Conservation (phyloP, 75 land plant genomes). For the Pinus taeda region DNA sequence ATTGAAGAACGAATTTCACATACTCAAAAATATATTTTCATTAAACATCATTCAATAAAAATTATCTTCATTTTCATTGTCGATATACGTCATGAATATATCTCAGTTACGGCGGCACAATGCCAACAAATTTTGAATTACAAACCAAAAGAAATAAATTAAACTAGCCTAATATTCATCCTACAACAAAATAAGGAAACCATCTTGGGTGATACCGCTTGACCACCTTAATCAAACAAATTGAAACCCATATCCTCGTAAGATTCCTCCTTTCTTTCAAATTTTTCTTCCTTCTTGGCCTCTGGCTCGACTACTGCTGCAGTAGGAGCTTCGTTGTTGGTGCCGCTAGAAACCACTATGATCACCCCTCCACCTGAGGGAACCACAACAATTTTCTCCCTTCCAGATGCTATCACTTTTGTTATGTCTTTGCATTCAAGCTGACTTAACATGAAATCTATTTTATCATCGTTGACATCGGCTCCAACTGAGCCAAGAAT, state of each 20-base stretch:
- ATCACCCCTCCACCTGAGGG: conserved; percentile 74
- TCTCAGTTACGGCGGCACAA: too few species aligned
- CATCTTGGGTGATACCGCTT: too few species aligned
- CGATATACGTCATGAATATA: too few species aligned
- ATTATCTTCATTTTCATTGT: too few species aligned
- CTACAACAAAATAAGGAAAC: too few species aligned
- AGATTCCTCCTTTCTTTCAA: conserved; percentile 49
- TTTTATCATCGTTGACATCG: conserved; percentile 58
- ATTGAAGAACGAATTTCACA: too few species aligned
- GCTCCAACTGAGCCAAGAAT: conserved; percentile 78
- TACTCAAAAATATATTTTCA: too few species aligned
- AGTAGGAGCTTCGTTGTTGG: conserved; percentile 34
- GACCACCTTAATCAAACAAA: neutral
- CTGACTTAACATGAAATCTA: conserved; percentile 47
- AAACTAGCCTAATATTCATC: too few species aligned
- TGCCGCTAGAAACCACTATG: conserved; percentile 23
- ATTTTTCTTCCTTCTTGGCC: conserved; percentile 59
- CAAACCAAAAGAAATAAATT: too few species aligned
- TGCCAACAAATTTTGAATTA: too few species aligned
- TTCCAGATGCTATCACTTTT: conserved; percentile 62
- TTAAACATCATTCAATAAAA: too few species aligned
- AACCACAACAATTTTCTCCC: conserved; percentile 76
- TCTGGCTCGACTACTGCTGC: conserved; percentile 43
- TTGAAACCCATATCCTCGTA: conserved; percentile 45
- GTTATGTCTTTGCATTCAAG: conserved; percentile 62